Base-by-base conservation (phyloP, 1,284 basidiomycete species). In the Sphaerobolus stellatus region DNA sequence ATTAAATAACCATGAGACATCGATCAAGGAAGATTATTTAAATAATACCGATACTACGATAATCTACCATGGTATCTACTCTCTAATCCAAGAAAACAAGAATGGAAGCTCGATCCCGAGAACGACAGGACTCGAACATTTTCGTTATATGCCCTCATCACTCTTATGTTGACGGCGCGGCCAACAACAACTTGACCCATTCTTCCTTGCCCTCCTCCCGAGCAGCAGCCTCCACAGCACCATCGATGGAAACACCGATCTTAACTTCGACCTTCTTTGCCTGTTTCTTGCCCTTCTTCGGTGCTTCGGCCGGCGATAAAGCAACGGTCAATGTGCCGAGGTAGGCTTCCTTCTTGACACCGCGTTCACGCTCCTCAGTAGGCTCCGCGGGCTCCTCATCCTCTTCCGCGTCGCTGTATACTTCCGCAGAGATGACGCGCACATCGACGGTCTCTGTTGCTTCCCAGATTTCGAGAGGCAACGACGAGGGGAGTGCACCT, bases 391-490 rank as follows among this genome's bases (percentile, higher is more conserved):
- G 85, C 28, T 84, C 83, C 38, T 81, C 81, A 36, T 82, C 81
- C 36, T 76, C 77, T 36, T 79, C 81, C 9, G 80, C 79, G 11
- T 78, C 76, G 14, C 74, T 70, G 29, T 80, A 78, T n/a, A 73
- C 56, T 56, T 75, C 77, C 2, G 76, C 73, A 2, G 74, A 75
- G 50, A 79, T 78, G 24, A 83, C 75, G 62, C 81, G 85, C 61
- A 92, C 75, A 64, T 88, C 86, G 65, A 98, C 80, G 13, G 81
- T 82, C 63, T 93, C 87, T 59, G 84, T 83, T 44, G 89, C 91
- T 71, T 98, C 92, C 86, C 91, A 94, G 40, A 98, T 73, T 70
- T 95, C 92, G 58, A 96, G 79, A 14, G 82, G 84, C 46, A 93
- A 73, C 56, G 72, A 74, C 60, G 76, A 77, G 50, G 67, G 48